Percentiles rank a stretch among this genome's conserved stretches.
phyloP scores from a whole-genome alignment of 768 basidiomycete genomes.

The Pholiota microspora region DNA sequence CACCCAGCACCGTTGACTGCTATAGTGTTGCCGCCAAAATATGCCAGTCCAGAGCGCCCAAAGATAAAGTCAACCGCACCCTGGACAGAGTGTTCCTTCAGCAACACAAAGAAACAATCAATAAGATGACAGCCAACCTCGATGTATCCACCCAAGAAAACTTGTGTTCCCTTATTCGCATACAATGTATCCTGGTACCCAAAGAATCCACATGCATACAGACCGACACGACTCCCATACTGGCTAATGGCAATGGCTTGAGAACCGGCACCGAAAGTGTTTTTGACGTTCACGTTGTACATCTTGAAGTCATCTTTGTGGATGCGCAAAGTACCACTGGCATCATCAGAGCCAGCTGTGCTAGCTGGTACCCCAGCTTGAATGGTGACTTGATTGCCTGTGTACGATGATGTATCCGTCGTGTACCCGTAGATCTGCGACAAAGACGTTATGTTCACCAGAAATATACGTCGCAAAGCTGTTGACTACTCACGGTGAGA shows the following conservation, averaged over 20 bases:
- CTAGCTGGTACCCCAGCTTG: conserved; percentile 33
- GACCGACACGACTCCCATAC: conserved; percentile 42
- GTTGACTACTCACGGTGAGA: conserved; percentile 28
- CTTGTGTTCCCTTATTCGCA: conserved; percentile 46
- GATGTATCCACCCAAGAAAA: conserved; percentile 46
- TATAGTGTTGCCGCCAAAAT: conserved; percentile 49
- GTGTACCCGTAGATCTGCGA: conserved; percentile 44
- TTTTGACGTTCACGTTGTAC: conserved; percentile 51
- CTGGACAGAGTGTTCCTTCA: conserved; percentile 19
- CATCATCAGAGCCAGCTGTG: conserved; percentile 43
- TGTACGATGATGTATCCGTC: conserved; percentile 35
- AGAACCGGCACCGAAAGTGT: conserved; percentile 40
- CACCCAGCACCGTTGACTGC: conserved; percentile 41
- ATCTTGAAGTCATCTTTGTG: conserved; percentile 46
- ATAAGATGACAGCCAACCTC: conserved; percentile 28
- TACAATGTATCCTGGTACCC: conserved; percentile 49
- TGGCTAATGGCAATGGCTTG: conserved; percentile 52
- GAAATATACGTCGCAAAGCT: neutral
- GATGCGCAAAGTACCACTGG: conserved; percentile 45
- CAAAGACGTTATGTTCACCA: neutral
- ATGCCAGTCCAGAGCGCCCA: conserved; percentile 41
- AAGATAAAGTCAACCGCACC: conserved; percentile 53
- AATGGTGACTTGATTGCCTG: conserved; percentile 38
- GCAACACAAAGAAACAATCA: neutral
- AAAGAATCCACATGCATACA: conserved; percentile 45